Percentiles rank a stretch among this genome's conserved stretches.
Conservation (phyloP, 345 rosid species). For the Lagerstroemia speciosa region DNA sequence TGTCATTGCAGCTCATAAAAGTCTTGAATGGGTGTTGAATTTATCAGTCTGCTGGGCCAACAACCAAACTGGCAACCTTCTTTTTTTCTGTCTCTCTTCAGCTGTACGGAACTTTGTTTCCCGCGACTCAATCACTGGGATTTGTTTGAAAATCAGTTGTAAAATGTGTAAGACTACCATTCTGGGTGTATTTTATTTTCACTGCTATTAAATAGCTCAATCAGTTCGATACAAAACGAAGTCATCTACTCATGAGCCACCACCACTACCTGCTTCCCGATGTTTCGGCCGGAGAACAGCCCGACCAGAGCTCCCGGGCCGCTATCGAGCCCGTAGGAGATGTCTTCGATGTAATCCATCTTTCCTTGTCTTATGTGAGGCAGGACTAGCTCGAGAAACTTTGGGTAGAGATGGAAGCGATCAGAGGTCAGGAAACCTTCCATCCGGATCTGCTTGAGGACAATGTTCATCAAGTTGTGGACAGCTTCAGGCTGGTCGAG, state of each 20-base stretch:
- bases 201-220: too few species aligned
- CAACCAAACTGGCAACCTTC: not conserved
- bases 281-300: conserved; percentile 14
- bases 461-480: conserved; percentile 6
- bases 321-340: conserved; percentile 4
- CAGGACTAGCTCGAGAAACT: conserved; percentile 21
- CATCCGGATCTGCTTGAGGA: conserved; percentile 11
- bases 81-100: not conserved
- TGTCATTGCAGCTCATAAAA: too few species aligned
- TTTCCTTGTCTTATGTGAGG: conserved; percentile 19
- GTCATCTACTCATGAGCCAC: conserved; percentile 8
- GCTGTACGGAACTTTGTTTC: not conserved
- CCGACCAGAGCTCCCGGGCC: conserved; percentile 18
- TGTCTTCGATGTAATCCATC: conserved; percentile 19
- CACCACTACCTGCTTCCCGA: conserved; percentile 17
- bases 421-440: conserved; percentile 9
- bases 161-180: not conserved
- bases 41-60: not conserved
- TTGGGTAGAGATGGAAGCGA: conserved; percentile 8
- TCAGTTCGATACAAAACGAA: too few species aligned
- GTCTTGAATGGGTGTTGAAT: not conserved
- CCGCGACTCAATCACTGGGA: not conserved
- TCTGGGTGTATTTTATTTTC: too few species aligned
- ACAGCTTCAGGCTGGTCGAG: conserved; percentile 15
- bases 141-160: not conserved